A percentile compares a stretch with the other conserved stretches of the same genome.
phyloP scores from a whole-genome alignment of 2,329 filamentous ascomycete species.

The Diaporthe ilicicola region DNA sequence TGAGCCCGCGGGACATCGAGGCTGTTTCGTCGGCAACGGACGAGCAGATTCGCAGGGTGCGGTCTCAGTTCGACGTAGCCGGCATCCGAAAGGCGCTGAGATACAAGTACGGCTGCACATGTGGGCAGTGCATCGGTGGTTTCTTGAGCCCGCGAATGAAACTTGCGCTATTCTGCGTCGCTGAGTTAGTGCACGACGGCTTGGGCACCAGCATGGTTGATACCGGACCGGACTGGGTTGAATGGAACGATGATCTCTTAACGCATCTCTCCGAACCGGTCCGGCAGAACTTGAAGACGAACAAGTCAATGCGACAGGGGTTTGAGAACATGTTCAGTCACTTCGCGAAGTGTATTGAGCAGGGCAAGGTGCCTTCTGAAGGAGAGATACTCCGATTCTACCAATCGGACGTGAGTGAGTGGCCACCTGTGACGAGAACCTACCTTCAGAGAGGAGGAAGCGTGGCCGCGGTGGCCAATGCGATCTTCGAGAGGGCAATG shows the following conservation, averaged over 20 bases:
- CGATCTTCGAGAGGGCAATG: constrained; percentile 38
- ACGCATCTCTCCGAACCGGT: not conserved
- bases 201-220: constrained; percentile 28
- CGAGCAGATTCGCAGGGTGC: not conserved
- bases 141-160: constrained; percentile 49
- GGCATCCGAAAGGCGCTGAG: constrained; percentile 35
- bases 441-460: constrained; percentile 43
- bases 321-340: not conserved
- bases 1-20: not conserved
- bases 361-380: not conserved
- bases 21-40: not conserved
- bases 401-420: constrained; percentile 35
- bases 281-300: not conserved
- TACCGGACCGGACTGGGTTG: not conserved
- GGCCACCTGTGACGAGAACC: constrained; percentile 40
- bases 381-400: not conserved
- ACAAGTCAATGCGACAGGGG: not conserved
- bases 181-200: constrained; percentile 39
- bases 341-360: not conserved
- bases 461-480: constrained; percentile 39
- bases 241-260: not conserved
- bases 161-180: constrained; percentile 40
- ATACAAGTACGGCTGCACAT: constrained; percentile 48
- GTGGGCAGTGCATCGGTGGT: constrained; percentile 45
- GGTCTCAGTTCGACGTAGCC: not conserved